These are phyloP conservation scores for Calonectria crousiana DNA, from an alignment of 2,329 filamentous ascomycete species.

Conservation along the genomic window DNA sequence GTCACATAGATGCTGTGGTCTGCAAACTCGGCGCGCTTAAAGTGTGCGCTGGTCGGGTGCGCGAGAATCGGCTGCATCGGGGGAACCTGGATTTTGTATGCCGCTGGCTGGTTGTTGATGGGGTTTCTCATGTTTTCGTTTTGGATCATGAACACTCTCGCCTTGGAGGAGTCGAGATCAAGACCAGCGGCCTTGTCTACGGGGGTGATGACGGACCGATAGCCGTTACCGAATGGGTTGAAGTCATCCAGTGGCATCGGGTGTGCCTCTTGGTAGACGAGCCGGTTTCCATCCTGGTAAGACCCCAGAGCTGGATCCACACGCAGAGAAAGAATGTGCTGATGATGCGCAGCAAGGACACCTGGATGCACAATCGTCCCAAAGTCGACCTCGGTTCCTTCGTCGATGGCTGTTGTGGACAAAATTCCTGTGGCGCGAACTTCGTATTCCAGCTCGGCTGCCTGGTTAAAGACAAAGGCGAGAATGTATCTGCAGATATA, in stretches of 20 bases:
- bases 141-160: conserved; percentile 18
- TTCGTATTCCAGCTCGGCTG: conserved; percentile 20
- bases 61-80: conserved; percentile 16
- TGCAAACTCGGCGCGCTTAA: conserved; percentile 23
- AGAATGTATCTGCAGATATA: conserved; percentile 18
- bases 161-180: conserved; percentile 18
- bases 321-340: conserved; percentile 80
- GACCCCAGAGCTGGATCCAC: conserved; percentile 61
- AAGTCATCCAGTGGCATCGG: conserved; percentile 18
- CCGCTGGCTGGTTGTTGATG: conserved; percentile 6
- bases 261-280: conserved; percentile 63
- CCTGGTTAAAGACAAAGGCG: conserved; percentile 25
- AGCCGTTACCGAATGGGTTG: conserved; percentile 24
- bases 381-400: conserved; percentile 29
- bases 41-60: conserved; percentile 8
- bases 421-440: conserved; percentile 30
- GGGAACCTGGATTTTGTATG: conserved; percentile 22
- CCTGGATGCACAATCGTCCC: conserved; percentile 24
- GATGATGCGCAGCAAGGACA: conserved; percentile 63
- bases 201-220: not conserved
- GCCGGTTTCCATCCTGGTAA: conserved; percentile 47
- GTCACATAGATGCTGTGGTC: conserved; percentile 26
- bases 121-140: conserved; percentile 17
- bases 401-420: conserved; percentile 23
- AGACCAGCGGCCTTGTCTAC: conserved; percentile 22